Conservation (phyloP, 495 filamentous ascomycete species). For the Penicillium arizonense region DNA sequence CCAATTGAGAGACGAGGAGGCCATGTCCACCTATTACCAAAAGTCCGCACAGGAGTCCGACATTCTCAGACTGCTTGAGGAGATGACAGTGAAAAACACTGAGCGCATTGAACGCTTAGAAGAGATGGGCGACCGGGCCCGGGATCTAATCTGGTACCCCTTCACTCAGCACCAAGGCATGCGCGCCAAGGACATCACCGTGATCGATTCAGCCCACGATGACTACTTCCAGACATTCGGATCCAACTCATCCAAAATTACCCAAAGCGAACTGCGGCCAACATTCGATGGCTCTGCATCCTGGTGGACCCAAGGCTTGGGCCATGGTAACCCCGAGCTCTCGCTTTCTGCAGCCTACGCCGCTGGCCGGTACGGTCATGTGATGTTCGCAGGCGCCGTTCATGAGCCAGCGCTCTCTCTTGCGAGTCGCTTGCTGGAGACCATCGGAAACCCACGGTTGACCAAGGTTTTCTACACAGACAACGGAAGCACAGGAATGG, state of each 20-base stretch:
- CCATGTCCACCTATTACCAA: slow-evolving; percentile 60
- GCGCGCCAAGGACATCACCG: slow-evolving; percentile 54
- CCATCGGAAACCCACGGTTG: slow-evolving; percentile 58
- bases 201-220: slow-evolving; percentile 73
- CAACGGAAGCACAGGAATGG: slow-evolving; percentile 75
- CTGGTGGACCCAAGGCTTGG: slow-evolving; percentile 85
- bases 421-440: slow-evolving; percentile 56
- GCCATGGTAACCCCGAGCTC: slow-evolving; percentile 67
- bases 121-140: slow-evolving; percentile 56
- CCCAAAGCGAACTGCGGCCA: slow-evolving; percentile 41
- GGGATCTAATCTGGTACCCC: slow-evolving; percentile 71
- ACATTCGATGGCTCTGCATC: slow-evolving; percentile 78
- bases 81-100: slow-evolving; percentile 48
- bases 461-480: slow-evolving; percentile 72
- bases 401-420: slow-evolving; percentile 69
- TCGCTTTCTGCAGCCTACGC: slow-evolving; percentile 72
- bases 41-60: slow-evolving; percentile 33
- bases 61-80: slow-evolving; percentile 37
- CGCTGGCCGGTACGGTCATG: slow-evolving; percentile 79
- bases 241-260: slow-evolving; percentile 7
- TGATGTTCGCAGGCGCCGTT: slow-evolving; percentile 75
- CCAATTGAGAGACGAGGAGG: slow-evolving; percentile 45
- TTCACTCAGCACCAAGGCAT: slow-evolving; percentile 75
- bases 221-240: slow-evolving; percentile 67
- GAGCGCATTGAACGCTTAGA: slow-evolving; percentile 54